Conservation (phyloP, 805 yeast genomes). For the Candida golubevii region DNA sequence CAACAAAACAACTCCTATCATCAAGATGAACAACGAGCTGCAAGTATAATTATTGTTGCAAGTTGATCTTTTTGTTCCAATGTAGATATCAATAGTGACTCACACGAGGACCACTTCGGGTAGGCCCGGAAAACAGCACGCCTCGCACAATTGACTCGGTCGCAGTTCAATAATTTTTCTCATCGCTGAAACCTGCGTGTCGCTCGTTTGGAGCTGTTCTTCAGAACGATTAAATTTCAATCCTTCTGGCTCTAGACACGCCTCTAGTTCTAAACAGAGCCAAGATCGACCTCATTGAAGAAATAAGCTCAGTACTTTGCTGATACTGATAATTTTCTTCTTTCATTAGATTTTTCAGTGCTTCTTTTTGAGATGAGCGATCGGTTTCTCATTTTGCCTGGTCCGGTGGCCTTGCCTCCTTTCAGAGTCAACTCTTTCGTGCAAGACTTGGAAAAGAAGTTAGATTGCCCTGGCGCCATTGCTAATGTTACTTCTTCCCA, state of each 20-base stretch:
- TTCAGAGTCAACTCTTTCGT: conserved; percentile 76
- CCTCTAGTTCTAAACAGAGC: not conserved
- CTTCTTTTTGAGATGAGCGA: conserved; percentile 13
- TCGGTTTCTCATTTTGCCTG: conserved; percentile 54
- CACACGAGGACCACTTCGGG: too few species aligned
- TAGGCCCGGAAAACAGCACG: too few species aligned
- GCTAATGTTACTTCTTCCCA: conserved; percentile 68
- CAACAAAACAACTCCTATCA: too few species aligned
- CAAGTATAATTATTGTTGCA: too few species aligned
- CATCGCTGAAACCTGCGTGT: not conserved
- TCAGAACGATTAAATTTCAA: not conserved
- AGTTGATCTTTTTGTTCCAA: too few species aligned
- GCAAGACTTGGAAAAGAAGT: conserved; percentile 67
- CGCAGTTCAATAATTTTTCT: not conserved
- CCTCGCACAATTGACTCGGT: conserved; percentile 1
- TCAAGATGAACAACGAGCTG: too few species aligned
- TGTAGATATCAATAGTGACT: too few species aligned
- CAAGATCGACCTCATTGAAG: not conserved
- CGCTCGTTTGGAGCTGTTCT: not conserved
- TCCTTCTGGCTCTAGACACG: conserved; percentile 2
- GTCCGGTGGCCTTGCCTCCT: conserved; percentile 84
- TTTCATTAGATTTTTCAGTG: not conserved
- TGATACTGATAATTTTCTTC: not conserved
- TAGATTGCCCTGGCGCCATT: conserved; percentile 58
- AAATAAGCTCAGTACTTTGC: not conserved